phyloP scores from a whole-genome alignment of 2,329 filamentous ascomycete species.

The Aspergillus glaucus region DNA sequence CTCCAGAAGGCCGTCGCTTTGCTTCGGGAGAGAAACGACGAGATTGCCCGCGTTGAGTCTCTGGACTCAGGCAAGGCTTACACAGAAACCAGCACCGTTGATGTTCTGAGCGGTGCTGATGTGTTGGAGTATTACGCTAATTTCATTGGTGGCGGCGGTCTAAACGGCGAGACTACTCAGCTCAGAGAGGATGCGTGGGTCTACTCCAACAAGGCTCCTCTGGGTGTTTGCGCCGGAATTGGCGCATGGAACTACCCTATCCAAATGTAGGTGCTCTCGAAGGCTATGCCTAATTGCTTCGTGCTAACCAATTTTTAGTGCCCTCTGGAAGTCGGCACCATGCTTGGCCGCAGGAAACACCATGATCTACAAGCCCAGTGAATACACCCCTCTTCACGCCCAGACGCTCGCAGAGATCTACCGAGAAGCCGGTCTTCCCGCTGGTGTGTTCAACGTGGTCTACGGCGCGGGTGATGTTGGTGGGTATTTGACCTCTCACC shows the following conservation, averaged over 20 bases:
- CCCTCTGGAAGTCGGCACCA: slow-evolving; percentile 81
- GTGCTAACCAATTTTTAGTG: slow-evolving; percentile 30
- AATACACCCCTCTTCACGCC: slow-evolving; percentile 79
- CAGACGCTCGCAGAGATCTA: slow-evolving; percentile 70
- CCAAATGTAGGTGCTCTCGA: slow-evolving; percentile 55
- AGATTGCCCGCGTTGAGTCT: slow-evolving; percentile 72
- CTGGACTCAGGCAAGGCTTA: slow-evolving; percentile 81
- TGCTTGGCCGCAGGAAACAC: slow-evolving; percentile 81
- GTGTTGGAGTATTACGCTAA: slow-evolving; percentile 83
- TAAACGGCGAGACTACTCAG: slow-evolving; percentile 73
- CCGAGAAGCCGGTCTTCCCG: slow-evolving; percentile 69
- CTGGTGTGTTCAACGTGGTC: slow-evolving; percentile 81
- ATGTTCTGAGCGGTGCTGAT: slow-evolving; percentile 75
- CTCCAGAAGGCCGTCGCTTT: slow-evolving; percentile 69
- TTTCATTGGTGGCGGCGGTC: slow-evolving; percentile 66
- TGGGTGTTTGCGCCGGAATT: slow-evolving; percentile 80
- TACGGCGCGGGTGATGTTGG: slow-evolving; percentile 75
- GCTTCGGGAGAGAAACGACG: slow-evolving; percentile 69
- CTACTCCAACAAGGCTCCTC: slow-evolving; percentile 72
- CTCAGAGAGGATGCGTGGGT: slow-evolving; percentile 72
- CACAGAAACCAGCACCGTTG: slow-evolving; percentile 76
- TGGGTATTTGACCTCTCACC: slow-evolving; percentile 66
- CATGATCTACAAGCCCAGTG: slow-evolving; percentile 87
- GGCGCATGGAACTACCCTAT: slow-evolving; percentile 92
- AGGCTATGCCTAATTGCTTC: background rate